Conservation (phyloP, 345 rosid species). For the Arabis alpina region DNA sequence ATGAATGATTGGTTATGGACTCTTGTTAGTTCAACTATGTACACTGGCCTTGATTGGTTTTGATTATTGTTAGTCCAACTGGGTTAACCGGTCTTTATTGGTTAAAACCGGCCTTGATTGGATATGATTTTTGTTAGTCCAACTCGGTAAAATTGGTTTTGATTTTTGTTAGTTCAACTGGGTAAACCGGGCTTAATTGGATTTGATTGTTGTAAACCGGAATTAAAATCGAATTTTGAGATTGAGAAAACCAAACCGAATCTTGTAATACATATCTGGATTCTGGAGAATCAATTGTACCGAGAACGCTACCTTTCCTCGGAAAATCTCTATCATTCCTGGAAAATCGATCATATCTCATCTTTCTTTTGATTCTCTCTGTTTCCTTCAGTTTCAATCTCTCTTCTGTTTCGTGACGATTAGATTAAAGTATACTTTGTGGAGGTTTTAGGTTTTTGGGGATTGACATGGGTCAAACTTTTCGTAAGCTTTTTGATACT, state of each 20-base stretch:
- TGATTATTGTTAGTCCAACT: too few species aligned
- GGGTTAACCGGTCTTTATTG: too few species aligned
- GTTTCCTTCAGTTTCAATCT: slow-evolving; percentile 4
- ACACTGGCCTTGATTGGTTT: too few species aligned
- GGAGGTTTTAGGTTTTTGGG: slow-evolving; percentile 15
- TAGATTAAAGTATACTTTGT: background rate
- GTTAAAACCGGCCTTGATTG: too few species aligned
- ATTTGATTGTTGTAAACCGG: slow-evolving; percentile 12
- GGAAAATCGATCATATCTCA: slow-evolving; percentile 17
- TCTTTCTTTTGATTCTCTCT: slow-evolving; percentile 17
- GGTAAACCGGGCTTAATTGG: background rate
- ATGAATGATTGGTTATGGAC: too few species aligned
- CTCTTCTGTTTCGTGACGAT: background rate
- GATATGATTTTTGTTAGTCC: too few species aligned
- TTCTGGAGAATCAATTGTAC: slow-evolving; percentile 19
- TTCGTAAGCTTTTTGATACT: slow-evolving; percentile 84
- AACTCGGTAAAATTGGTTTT: too few species aligned
- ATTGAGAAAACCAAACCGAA: slow-evolving; percentile 8
- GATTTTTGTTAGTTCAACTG: too few species aligned
- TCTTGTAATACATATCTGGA: background rate
- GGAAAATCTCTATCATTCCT: slow-evolving; percentile 4
- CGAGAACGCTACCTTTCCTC: slow-evolving; percentile 37
- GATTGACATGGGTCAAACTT: slow-evolving; percentile 76
- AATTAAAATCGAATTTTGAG: background rate
- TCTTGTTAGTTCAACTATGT: too few species aligned